Base-by-base conservation (phyloP, 129 eudicot genomes). In the Ambrosia artemisiifolia region DNA sequence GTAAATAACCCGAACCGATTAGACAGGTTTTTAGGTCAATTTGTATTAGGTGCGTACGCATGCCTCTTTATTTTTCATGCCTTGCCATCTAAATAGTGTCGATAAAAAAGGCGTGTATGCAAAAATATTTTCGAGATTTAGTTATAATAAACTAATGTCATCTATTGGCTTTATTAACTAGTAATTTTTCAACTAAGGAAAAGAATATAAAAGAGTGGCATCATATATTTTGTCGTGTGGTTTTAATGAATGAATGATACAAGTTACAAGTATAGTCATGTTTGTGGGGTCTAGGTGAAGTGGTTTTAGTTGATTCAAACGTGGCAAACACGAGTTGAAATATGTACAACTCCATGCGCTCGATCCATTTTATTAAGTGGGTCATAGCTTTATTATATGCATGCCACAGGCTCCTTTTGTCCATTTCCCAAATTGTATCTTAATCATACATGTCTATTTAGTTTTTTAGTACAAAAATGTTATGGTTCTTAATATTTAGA, bases 321-420 rank as follows among this genome's bases (percentile, higher is more conserved):
- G 74, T 76, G 80, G 80, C 80, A 68, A 76, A 67, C 75, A 68
- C 75, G 69, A 76, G 74, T 67, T 68, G 75, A 59, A 68, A 76
- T 43, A 67, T 49, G 69, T 49, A 57, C 69, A 16, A 74, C 65
- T 74, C 63, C 79, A 50, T 64, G 78, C 78, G 64, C n/a, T 32
- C 65, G n/a, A 20, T 16, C 35, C 2, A 35, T 53, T 63, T 53
- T 14, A 74, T 74, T 64, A 68, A 63, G 69, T 76, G 62, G 69
- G 75, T 43, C 68, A 67, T 43, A 44, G 57, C 67, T 57, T 75
- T 65, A 43, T 28, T 32, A 64, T 36, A 51, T 72, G 32, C 48
- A 17, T 55, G 70, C 51, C 38, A 36, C 3, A 43, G 32, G 5
- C 33, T 18, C 48, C 65, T 51, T 51, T 18, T 38, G 17, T 51